These are phyloP conservation scores for Akanthomyces muscarius DNA, from an alignment of 2,329 filamentous ascomycete species.

Conservation along the genomic window DNA sequence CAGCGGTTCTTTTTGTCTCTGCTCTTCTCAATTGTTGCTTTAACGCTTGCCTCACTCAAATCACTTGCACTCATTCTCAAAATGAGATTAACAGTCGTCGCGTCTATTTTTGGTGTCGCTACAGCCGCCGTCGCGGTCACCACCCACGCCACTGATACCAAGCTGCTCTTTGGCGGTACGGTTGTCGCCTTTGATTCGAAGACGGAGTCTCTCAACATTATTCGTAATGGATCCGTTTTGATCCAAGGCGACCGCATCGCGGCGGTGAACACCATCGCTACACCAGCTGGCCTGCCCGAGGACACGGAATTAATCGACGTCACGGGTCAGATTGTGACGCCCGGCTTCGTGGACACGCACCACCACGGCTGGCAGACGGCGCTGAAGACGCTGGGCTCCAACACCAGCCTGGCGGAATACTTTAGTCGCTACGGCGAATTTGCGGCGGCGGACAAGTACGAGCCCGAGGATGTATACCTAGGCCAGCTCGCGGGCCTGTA, in stretches of 20 bases:
- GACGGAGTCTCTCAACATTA: constrained; percentile 32
- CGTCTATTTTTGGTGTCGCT: too few species aligned
- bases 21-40: too few species aligned
- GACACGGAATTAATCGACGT: constrained; percentile 42
- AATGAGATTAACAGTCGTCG: too few species aligned
- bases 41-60: too few species aligned
- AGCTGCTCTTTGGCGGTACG: constrained; percentile 34
- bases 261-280: neutral
- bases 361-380: constrained; percentile 54
- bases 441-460: constrained; percentile 30
- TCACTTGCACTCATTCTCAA: too few species aligned
- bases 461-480: constrained; percentile 9
- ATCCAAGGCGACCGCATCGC: constrained; percentile 24
- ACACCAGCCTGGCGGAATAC: constrained; percentile 48
- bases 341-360: constrained; percentile 56
- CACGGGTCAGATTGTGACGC: constrained; percentile 47
- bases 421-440: constrained; percentile 27
- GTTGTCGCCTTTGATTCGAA: constrained; percentile 38
- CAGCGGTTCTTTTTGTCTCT: too few species aligned
- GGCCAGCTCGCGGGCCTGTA: constrained; percentile 5
- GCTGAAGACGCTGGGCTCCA: constrained; percentile 48
- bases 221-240: constrained; percentile 39
- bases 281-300: neutral
- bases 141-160: too few species aligned
- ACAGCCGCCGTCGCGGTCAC: too few species aligned